A percentile compares a stretch with the other conserved stretches of the same genome.
These are phyloP conservation scores for Coemansia sp. DNA, from an alignment of 192 early-diverging fungal genomes.

Conservation along the genomic window DNA sequence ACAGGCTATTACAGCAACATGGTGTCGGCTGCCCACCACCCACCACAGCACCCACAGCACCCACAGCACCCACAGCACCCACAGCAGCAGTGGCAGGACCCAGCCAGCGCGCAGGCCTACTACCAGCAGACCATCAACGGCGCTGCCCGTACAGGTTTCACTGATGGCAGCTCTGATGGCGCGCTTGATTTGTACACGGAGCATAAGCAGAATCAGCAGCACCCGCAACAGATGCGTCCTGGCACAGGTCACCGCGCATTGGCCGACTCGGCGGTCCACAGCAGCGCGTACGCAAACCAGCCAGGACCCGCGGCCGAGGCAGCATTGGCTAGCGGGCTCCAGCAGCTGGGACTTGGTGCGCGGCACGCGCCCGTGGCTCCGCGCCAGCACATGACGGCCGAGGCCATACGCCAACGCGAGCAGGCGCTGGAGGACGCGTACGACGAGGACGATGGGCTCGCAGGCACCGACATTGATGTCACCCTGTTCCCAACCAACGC, in stretches of 20 bases:
- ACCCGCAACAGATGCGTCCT: background rate
- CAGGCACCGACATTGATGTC: slow-evolving; percentile 28
- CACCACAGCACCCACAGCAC: too few species aligned
- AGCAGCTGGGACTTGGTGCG: slow-evolving; percentile 23
- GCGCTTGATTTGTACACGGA: slow-evolving; percentile 9
- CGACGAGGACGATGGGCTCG: slow-evolving; percentile 40
- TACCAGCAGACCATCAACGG: slow-evolving; percentile 22
- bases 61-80: too few species aligned
- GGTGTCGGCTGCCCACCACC: too few species aligned
- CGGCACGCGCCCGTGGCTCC: slow-evolving; percentile 7
- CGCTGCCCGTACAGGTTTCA: background rate
- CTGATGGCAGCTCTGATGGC: slow-evolving; percentile 10
- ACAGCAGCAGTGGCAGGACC: slow-evolving; percentile 19
- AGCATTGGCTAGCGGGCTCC: slow-evolving; percentile 17
- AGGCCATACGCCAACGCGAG: slow-evolving; percentile 29
- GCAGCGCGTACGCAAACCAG: slow-evolving; percentile 1
- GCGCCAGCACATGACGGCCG: slow-evolving; percentile 24
- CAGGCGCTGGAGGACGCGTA: slow-evolving; percentile 39
- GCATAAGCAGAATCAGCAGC: slow-evolving; percentile 7
- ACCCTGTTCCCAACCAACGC: slow-evolving; percentile 34
- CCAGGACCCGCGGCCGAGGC: slow-evolving; percentile 1
- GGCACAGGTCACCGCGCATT: slow-evolving; percentile 3
- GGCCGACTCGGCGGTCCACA: slow-evolving; percentile 16
- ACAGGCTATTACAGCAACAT: too few species aligned
- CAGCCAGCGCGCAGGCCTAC: slow-evolving; percentile 9